Evolutionary conservation across 805 yeast genomes (phyloP), one percentile per base, ranked within the genome.

Genomic region (Citeromyces matritensis): DNA sequence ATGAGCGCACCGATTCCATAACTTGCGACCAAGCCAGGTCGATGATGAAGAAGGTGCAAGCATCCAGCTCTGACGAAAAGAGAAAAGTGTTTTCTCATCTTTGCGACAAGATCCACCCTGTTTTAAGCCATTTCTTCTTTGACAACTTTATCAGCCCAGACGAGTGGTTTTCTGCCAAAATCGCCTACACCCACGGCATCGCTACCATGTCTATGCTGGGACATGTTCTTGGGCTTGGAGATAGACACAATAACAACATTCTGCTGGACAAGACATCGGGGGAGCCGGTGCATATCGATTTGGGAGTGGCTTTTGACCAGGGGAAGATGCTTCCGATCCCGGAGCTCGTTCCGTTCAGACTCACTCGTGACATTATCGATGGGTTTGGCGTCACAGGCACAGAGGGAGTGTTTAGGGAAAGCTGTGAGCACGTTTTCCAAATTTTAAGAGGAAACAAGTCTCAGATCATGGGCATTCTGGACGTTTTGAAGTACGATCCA

Each of bases 241-340:
- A 91, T 49, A 60, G 99, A 19, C 99, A 91, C 51, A 71, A 94
- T 48, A 85, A 85, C 49, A 91, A 91, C 48, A 77, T 91, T 25
- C 52, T 91, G 30, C 47, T 91, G n/a, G 96, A 91, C 49, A 61
- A 63, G 30, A 45, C 49, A n/a, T 65, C 82, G 0, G 97, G 97
- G 0, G 95, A 86, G 42, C 94, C 95, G 0, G 75, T 91, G 15
- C 98, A 93, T 48, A 93, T 91, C 41, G 99, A 91, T 51, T 57
- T 91, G 11, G 99, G 98, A 0, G 86, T 91, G 29, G 93, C 97
- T 0, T 91, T 91, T 57, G 98, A 91, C 49, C 95, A 85, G 44
- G 98, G 97, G 1, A 74, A 69, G 42, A 54, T 73, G 9, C 57
- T 91, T 26, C 77, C 88, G 0, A 69, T 88, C 6, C 98, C 99